phyloP scores from a whole-genome alignment of 441 rosid genomes.

The Populus trichocarpa region DNA sequence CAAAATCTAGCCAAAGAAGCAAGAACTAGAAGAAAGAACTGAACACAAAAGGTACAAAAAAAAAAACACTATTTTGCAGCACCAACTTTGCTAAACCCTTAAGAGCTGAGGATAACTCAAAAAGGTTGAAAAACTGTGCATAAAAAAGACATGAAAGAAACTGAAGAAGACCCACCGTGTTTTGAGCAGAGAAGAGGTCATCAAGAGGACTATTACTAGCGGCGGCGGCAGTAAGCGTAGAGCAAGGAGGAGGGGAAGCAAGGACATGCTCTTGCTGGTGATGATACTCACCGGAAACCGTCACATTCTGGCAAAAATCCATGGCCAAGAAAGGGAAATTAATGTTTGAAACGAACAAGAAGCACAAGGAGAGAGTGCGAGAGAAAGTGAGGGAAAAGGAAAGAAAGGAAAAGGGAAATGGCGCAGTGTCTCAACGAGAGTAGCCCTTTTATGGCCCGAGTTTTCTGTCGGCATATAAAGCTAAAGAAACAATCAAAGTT shows the following conservation, averaged over 20 bases:
- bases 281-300: slow-evolving; percentile 32
- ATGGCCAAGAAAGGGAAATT: slow-evolving; percentile 1
- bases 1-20: slow-evolving; percentile 4
- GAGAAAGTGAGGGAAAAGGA: neutral
- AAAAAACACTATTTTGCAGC: neutral
- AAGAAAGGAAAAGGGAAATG: neutral
- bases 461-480: slow-evolving; percentile 69
- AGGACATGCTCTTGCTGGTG: slow-evolving; percentile 35
- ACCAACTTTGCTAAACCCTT: neutral
- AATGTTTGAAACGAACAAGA: neutral
- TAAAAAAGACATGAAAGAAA: neutral
- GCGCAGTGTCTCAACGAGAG: slow-evolving; percentile 5
- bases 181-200: slow-evolving; percentile 56
- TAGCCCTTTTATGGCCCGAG: slow-evolving; percentile 31
- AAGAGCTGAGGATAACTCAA: neutral
- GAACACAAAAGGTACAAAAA: neutral
- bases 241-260: slow-evolving; percentile 25
- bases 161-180: slow-evolving; percentile 34
- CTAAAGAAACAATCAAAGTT: slow-evolving; percentile 22
- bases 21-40: neutral
- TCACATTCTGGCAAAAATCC: slow-evolving; percentile 55
- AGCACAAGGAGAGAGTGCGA: neutral
- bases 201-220: slow-evolving; percentile 28
- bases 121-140: neutral
- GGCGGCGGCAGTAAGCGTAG: slow-evolving; percentile 24